Percentiles rank a stretch among this genome's conserved stretches.
phyloP scores from a whole-genome alignment of 345 rosid species.

The Sonneratia caseolaris region DNA sequence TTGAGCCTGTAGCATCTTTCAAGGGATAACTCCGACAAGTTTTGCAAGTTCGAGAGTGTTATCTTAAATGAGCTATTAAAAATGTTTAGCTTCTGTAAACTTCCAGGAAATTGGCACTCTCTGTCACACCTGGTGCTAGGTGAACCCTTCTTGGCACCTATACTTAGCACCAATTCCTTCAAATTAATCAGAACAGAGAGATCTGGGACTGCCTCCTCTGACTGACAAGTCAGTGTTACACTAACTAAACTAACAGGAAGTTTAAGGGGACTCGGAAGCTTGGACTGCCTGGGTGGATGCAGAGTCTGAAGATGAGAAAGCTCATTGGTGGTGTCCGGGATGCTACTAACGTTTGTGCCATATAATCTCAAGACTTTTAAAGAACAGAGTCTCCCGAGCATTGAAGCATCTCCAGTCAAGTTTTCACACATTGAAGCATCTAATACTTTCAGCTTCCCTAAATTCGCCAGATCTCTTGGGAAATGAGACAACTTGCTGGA shows the following conservation, averaged over 20 bases:
- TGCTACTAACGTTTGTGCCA: not conserved
- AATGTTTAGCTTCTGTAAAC: not conserved
- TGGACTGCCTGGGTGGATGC: not conserved
- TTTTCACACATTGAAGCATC: not conserved
- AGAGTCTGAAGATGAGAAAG: not conserved
- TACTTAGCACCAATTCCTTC: conserved; percentile 1
- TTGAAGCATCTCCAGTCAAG: not conserved
- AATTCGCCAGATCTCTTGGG: not conserved
- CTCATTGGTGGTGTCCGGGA: not conserved
- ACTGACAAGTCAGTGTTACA: not conserved
- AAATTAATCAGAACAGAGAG: conserved; percentile 1
- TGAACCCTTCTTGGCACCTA: not conserved
- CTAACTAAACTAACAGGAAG: conserved; percentile 6
- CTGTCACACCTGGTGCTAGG: not conserved
- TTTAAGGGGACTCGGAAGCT: not conserved
- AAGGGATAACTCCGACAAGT: not conserved
- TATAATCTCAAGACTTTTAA: conserved; percentile 1
- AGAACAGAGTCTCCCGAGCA: not conserved
- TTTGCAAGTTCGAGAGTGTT: not conserved
- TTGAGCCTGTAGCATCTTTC: not conserved
- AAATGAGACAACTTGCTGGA: not conserved
- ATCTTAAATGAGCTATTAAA: not conserved
- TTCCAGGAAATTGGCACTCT: not conserved
- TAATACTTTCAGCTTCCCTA: not conserved
- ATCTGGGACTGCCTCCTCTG: not conserved